Conservation (phyloP, 1,284 basidiomycete genomes). For the Coniferiporia sulphurascens region DNA sequence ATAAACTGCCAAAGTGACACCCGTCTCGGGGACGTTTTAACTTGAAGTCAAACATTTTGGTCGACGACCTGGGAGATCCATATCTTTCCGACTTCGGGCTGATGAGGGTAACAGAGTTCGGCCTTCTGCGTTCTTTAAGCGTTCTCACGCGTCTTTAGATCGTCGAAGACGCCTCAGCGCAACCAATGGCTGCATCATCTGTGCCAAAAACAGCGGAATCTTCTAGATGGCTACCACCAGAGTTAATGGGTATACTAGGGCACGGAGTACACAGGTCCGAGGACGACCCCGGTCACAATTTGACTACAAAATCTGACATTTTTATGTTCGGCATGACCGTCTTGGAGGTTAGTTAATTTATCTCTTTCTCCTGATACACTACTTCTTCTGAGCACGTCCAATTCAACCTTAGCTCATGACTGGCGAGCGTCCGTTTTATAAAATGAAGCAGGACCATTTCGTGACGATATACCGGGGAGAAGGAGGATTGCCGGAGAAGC, state of each 20-base stretch:
- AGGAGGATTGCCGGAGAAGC: background rate
- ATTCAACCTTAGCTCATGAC: background rate
- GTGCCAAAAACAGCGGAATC: constrained; percentile 42
- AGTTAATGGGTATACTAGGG: constrained; percentile 20
- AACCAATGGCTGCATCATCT: constrained; percentile 44
- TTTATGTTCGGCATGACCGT: constrained; percentile 52
- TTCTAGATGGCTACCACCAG: constrained; percentile 45
- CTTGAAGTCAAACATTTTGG: constrained; percentile 48
- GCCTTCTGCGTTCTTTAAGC: background rate
- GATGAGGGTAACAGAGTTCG: constrained; percentile 8
- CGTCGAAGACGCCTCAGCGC: constrained; percentile 41
- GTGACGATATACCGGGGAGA: background rate
- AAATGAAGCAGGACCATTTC: background rate
- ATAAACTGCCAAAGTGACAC: background rate
- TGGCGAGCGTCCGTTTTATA: background rate
- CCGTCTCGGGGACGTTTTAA: background rate
- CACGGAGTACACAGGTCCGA: constrained; percentile 30
- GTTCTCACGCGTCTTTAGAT: background rate
- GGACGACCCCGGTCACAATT: constrained; percentile 29
- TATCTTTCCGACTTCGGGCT: constrained; percentile 57
- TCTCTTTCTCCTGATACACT: background rate
- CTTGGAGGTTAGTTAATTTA: constrained; percentile 39
- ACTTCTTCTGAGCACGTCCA: background rate
- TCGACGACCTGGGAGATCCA: constrained; percentile 41
- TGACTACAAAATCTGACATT: constrained; percentile 42